Evolutionary conservation across 2,329 filamentous ascomycete genomes (phyloP).

Genomic region (Emydomyces testavorans): DNA sequence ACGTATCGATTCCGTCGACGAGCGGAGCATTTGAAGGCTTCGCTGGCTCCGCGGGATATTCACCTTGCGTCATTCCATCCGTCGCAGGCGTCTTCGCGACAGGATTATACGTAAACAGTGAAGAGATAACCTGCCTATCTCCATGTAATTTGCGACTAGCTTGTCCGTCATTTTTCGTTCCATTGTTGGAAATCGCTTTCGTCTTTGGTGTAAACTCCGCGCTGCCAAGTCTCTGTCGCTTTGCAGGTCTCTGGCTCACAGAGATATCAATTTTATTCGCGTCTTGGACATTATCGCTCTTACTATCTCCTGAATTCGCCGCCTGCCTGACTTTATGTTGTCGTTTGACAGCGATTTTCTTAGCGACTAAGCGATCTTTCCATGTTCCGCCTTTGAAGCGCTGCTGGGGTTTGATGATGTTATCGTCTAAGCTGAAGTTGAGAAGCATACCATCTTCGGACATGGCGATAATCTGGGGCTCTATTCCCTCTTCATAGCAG

Average conservation of each 20-base stretch:
- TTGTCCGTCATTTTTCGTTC: conserved; percentile 13
- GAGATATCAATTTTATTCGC: conserved; percentile 24
- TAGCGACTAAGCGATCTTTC: conserved; percentile 75
- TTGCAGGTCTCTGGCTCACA: conserved; percentile 24
- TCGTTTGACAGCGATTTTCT: conserved; percentile 51
- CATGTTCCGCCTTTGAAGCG: conserved; percentile 82
- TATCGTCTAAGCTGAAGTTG: conserved; percentile 72
- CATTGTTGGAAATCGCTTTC: conserved; percentile 11
- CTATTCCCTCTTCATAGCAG: neutral
- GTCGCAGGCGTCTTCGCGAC: conserved; percentile 49
- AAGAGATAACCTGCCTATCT: conserved; percentile 64
- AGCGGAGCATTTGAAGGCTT: conserved; percentile 86
- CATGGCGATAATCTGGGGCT: conserved; percentile 44
- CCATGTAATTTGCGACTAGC: conserved; percentile 14
- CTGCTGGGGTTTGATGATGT: conserved; percentile 48
- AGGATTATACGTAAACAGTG: conserved; percentile 85
- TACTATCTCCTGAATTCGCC: neutral
- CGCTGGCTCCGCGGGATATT: conserved; percentile 38
- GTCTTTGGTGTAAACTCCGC: conserved; percentile 29
- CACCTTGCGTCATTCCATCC: conserved; percentile 28
- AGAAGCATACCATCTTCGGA: conserved; percentile 90
- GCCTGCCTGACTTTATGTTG: conserved; percentile 30
- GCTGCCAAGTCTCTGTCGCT: conserved; percentile 31
- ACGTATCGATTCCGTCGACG: conserved; percentile 69
- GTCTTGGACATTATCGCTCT: conserved; percentile 17